Conservation (phyloP, 2,329 filamentous ascomycete genomes). For the Phaeosphaeria sp. region DNA sequence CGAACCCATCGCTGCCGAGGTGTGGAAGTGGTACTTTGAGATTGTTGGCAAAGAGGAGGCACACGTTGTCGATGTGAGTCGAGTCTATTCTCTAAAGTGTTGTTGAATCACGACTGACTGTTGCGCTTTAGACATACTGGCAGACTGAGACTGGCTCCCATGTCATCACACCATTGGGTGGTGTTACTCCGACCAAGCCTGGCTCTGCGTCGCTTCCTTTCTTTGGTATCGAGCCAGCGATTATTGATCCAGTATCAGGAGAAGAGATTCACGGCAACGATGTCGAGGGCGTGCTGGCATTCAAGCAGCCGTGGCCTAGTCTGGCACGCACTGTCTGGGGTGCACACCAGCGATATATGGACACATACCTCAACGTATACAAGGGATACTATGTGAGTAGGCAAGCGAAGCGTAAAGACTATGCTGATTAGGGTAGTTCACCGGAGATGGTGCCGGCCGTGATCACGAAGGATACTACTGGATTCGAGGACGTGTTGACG, state of each 20-base stretch:
- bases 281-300: constrained; percentile 93
- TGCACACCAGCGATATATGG: constrained; percentile 97
- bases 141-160: constrained; percentile 98
- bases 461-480: constrained; percentile 99
- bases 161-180: constrained; percentile 91
- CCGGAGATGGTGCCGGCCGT: constrained; percentile 90
- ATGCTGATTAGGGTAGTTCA: constrained; percentile 66
- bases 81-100: not conserved
- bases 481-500: constrained; percentile 97
- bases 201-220: constrained; percentile 95
- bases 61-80: constrained; percentile 89
- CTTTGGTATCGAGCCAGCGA: constrained; percentile 97
- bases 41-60: constrained; percentile 91
- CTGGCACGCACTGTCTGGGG: constrained; percentile 99
- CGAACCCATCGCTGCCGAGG: constrained; percentile 95
- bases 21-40: constrained; percentile 99
- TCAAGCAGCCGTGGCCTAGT: constrained; percentile 98
- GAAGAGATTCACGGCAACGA: constrained; percentile 94
- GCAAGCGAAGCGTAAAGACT: not conserved
- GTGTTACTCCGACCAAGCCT: constrained; percentile 94
- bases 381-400: constrained; percentile 91
- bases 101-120: constrained; percentile 23
- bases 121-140: constrained; percentile 90
- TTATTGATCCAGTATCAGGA: constrained; percentile 95
- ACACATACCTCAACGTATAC: constrained; percentile 97